phyloP scores from a whole-genome alignment of 805 yeast genomes.

The Starmera quercuum region DNA sequence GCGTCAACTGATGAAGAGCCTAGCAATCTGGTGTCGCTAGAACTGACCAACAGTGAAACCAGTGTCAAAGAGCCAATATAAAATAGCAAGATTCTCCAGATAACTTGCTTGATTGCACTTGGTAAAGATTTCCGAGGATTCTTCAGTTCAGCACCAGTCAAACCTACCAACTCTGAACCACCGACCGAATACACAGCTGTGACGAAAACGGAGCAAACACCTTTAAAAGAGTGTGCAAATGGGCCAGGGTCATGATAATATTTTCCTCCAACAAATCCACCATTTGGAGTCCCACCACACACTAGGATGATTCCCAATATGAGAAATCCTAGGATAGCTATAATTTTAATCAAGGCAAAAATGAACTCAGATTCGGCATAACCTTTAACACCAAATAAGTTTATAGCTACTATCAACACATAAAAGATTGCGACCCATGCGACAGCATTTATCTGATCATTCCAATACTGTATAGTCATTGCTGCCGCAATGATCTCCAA shows the following conservation, averaged over 20 bases:
- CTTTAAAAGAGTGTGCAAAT: constrained; percentile 50
- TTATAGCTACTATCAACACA: constrained; percentile 37
- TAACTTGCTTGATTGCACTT: constrained; percentile 45
- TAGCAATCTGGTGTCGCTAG: constrained; percentile 27
- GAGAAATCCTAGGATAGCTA: constrained; percentile 44
- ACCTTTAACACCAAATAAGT: constrained; percentile 46
- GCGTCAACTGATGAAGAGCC: constrained; percentile 23
- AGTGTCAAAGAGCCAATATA: constrained; percentile 37
- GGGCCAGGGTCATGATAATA: constrained; percentile 55
- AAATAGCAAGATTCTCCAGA: constrained; percentile 47
- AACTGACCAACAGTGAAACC: constrained; percentile 41
- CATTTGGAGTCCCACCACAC: constrained; percentile 41
- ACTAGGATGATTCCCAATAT: constrained; percentile 43
- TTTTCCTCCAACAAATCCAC: constrained; percentile 35
- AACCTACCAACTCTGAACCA: constrained; percentile 45
- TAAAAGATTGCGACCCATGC: constrained; percentile 46
- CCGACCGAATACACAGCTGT: constrained; percentile 49
- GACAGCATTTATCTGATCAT: constrained; percentile 34
- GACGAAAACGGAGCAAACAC: constrained; percentile 45
- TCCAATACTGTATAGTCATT: constrained; percentile 46
- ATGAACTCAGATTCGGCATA: constrained; percentile 49
- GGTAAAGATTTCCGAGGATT: constrained; percentile 47
- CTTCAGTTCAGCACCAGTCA: constrained; percentile 42
- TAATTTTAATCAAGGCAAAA: constrained; percentile 40
- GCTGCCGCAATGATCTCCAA: constrained; percentile 47